A percentile compares a stretch with the other conserved stretches of the same genome.
Conservation (phyloP, 2,329 filamentous ascomycete genomes). For the Pleoardoris graminearum region DNA sequence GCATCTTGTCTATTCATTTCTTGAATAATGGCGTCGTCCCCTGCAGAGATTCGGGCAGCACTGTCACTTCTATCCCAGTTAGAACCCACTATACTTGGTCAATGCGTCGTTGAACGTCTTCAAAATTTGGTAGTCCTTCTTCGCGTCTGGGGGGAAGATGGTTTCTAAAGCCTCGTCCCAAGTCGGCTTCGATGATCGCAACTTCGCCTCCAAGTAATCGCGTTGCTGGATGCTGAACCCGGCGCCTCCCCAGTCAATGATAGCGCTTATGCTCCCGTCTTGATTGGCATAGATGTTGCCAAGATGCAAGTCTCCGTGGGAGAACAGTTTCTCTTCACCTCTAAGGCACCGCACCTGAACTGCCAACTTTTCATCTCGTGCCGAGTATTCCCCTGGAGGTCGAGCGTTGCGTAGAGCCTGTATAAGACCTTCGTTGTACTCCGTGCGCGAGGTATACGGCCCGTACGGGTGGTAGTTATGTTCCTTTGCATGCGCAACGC, state of each 20-base stretch:
- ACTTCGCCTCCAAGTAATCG: conserved; percentile 23
- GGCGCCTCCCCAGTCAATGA: conserved; percentile 23
- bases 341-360: conserved; percentile 9
- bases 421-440: conserved; percentile 19
- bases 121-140: conserved; percentile 8
- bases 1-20: not conserved
- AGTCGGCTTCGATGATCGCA: conserved; percentile 11
- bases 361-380: conserved; percentile 10
- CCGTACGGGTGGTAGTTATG: conserved; percentile 13
- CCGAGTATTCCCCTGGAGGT: conserved; percentile 12
- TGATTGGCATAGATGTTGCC: conserved; percentile 17
- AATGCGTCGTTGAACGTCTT: conserved; percentile 5
- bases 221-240: conserved; percentile 23
- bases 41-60: no score
- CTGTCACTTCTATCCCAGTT: not conserved
- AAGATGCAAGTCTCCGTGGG: conserved; percentile 17
- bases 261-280: conserved; percentile 14
- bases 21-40: not conserved
- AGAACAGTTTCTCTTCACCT: conserved; percentile 14
- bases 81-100: conserved; percentile 7
- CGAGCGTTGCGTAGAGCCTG: conserved; percentile 17
- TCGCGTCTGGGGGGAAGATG: conserved; percentile 6
- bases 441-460: conserved; percentile 13
- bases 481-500: not conserved
- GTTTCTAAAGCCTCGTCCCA: conserved; percentile 8